Conservation (phyloP, 352 stramenopile species). For the Saprolegnia diclina region DNA sequence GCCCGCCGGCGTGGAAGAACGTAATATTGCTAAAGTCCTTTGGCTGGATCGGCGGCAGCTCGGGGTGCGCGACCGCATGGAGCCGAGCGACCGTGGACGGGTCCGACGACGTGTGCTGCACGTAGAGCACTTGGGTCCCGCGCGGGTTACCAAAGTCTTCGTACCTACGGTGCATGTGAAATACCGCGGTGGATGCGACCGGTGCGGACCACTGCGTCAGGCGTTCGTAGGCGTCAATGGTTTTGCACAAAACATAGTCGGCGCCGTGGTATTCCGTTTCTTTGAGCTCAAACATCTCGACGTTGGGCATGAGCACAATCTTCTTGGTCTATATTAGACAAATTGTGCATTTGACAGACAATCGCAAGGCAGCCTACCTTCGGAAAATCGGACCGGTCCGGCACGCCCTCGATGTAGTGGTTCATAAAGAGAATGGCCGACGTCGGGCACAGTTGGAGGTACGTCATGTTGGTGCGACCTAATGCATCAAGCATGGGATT, state of each 20-base stretch:
- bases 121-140: conserved; percentile 43
- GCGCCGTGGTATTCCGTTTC: conserved; percentile 39
- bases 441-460: conserved; percentile 47
- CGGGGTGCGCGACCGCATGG: not conserved
- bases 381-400: conserved; percentile 28
- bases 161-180: conserved; percentile 16
- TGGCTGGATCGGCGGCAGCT: not conserved
- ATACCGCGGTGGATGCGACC: not conserved
- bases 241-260: conserved; percentile 59
- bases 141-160: conserved; percentile 45
- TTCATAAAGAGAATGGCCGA: conserved; percentile 56
- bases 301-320: conserved; percentile 28
- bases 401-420: conserved; percentile 42
- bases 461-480: conserved; percentile 24
- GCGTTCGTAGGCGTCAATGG: conserved; percentile 35
- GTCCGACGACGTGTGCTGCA: conserved; percentile 50
- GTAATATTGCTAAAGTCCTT: conserved; percentile 45
- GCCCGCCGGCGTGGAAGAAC: conserved; percentile 49
- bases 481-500: too few species aligned
- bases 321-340: conserved; percentile 36
- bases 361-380: too few species aligned
- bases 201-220: conserved; percentile 37
- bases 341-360: too few species aligned
- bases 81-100: conserved; percentile 35
- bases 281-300: conserved; percentile 54